Percentiles rank a stretch among this genome's conserved stretches.
phyloP scores from a whole-genome alignment of 257 asterid species.

The Nicotiana paniculata region DNA sequence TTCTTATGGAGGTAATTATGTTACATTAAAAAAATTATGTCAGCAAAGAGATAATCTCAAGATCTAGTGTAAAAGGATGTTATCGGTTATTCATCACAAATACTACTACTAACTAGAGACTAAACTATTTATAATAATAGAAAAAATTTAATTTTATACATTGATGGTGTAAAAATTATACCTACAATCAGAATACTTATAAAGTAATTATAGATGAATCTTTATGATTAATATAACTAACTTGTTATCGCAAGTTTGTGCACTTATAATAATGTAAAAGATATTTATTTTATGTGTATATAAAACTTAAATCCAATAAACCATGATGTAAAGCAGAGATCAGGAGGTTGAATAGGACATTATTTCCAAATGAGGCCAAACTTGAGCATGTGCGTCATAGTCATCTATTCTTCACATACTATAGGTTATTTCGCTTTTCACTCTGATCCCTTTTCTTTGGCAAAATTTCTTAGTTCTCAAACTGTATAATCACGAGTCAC shows the following conservation, averaged over 20 bases:
- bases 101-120: background rate
- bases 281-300: background rate
- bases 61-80: background rate
- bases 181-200: background rate
- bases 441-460: background rate
- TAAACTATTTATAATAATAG: background rate
- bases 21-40: background rate
- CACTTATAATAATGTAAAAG: background rate
- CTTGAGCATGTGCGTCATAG: background rate
- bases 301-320: background rate
- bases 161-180: no score
- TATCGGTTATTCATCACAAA: background rate
- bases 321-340: background rate
- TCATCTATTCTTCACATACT: background rate
- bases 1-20: background rate
- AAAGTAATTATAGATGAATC: background rate
- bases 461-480: background rate
- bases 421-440: background rate
- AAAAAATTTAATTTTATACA: background rate
- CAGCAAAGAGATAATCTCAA: background rate
- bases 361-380: background rate
- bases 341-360: no score
- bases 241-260: background rate
- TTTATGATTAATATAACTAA: background rate
- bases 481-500: background rate